Evolutionary conservation across 257 asterid species (phyloP).

Genomic region (Nicotiana benthamiana): DNA sequence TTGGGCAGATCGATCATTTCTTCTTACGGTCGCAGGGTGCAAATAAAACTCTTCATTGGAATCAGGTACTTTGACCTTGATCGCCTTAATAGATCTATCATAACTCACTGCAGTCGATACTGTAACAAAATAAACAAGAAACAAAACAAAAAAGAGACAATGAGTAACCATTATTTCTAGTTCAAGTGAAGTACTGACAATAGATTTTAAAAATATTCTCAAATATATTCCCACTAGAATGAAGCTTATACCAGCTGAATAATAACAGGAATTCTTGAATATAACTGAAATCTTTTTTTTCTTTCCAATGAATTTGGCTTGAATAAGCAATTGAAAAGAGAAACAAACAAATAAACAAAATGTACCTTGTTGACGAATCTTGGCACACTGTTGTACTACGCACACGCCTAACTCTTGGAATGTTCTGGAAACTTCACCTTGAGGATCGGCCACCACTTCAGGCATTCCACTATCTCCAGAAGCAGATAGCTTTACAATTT

Average conservation of each 20-base stretch:
- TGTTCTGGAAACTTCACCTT: constrained; percentile 67
- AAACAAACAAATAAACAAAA: not conserved
- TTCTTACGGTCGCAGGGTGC: constrained; percentile 97
- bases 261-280: not conserved
- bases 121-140: constrained; percentile 17
- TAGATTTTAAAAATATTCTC: not conserved
- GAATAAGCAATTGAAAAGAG: not conserved
- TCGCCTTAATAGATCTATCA: constrained; percentile 80
- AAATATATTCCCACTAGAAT: not conserved
- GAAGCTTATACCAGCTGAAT: not conserved
- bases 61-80: constrained; percentile 82
- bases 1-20: constrained; percentile 92
- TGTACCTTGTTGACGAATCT: constrained; percentile 90
- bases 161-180: not conserved
- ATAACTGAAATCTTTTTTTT: not conserved
- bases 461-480: constrained; percentile 97
- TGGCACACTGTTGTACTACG: constrained; percentile 96
- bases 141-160: constrained; percentile 10
- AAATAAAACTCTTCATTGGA: constrained; percentile 83
- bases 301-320: not conserved
- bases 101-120: constrained; percentile 92
- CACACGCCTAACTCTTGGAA: constrained; percentile 89
- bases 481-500: constrained; percentile 56
- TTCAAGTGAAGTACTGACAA: not conserved
- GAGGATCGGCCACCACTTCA: constrained; percentile 88